A percentile compares a stretch with the other conserved stretches of the same genome.
phyloP scores from a whole-genome alignment of 2,329 filamentous ascomycete genomes.

The Pseudocercospora cruenta region DNA sequence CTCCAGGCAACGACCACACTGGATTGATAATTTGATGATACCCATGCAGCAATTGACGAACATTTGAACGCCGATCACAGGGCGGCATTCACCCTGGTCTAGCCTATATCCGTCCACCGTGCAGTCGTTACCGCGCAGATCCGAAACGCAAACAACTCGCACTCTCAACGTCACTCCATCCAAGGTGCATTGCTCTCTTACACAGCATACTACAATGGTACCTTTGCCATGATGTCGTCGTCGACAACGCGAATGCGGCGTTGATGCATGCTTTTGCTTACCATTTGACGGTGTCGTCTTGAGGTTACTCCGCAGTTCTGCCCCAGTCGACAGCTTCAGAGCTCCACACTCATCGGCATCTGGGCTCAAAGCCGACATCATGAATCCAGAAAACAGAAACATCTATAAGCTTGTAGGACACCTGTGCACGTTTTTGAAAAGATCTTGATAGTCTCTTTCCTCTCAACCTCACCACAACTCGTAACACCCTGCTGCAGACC shows the following conservation, averaged over 20 bases:
- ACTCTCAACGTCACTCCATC: slow-evolving; percentile 1
- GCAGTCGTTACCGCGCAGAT: not conserved
- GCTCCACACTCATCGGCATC: slow-evolving; percentile 8
- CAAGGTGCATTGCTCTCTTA: not conserved
- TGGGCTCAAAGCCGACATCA: slow-evolving; percentile 1
- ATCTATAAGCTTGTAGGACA: not conserved
- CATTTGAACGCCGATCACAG: not conserved
- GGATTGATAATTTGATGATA: slow-evolving; percentile 8
- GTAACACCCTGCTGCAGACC: not conserved
- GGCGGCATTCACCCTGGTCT: slow-evolving; percentile 4
- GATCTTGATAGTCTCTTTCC: not conserved
- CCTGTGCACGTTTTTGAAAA: not conserved
- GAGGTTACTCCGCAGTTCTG: slow-evolving; percentile 7
- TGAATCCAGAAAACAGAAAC: not conserved
- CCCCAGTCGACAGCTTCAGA: slow-evolving; percentile 3
- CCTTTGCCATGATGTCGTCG: not conserved
- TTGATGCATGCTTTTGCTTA: slow-evolving; percentile 8
- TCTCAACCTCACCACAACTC: not conserved
- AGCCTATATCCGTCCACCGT: not conserved
- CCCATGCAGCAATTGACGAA: slow-evolving; percentile 3
- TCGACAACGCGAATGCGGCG: not conserved
- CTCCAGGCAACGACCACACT: not conserved
- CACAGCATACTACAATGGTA: not conserved
- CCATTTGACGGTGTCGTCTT: slow-evolving; percentile 1
- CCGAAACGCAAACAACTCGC: not conserved